Evolutionary conservation across 805 yeast species (phyloP).

Genomic region (Starmerella geochares): DNA sequence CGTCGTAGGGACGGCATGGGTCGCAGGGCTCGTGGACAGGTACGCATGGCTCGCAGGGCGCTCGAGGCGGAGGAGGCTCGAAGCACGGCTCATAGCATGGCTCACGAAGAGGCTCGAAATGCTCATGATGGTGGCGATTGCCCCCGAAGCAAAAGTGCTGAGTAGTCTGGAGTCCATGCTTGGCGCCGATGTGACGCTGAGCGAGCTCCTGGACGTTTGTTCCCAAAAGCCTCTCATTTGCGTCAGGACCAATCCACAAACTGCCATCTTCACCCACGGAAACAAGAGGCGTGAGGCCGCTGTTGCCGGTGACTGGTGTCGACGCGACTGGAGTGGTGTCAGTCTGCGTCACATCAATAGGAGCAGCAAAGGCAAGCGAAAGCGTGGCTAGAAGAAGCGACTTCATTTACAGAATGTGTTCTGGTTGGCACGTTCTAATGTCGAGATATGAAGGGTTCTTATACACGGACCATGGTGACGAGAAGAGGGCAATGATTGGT

Average conservation of each 20-base stretch:
- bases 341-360: neutral
- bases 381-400: constrained; percentile 3
- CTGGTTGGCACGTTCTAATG: neutral
- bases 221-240: constrained; percentile 8
- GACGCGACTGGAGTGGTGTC: neutral
- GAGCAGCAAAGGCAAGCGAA: constrained; percentile 1
- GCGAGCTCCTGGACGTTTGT: constrained; percentile 5
- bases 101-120: constrained; percentile 1
- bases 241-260: constrained; percentile 13
- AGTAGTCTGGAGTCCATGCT: constrained; percentile 5
- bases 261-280: constrained; percentile 17
- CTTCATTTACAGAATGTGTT: neutral
- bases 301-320: neutral
- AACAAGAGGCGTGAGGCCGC: constrained; percentile 9
- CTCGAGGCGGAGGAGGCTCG: neutral
- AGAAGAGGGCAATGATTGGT: no score
- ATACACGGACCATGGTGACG: neutral
- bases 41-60: neutral
- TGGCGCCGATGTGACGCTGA: neutral
- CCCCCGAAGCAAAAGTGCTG: constrained; percentile 12
- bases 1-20: constrained; percentile 9
- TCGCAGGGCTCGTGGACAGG: constrained; percentile 12
- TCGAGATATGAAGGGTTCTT: neutral
- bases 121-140: constrained; percentile 1
- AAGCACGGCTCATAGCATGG: no score